Evolutionary conservation across 805 yeast species (phyloP).

Genomic region (Metschnikowia cubensis): DNA sequence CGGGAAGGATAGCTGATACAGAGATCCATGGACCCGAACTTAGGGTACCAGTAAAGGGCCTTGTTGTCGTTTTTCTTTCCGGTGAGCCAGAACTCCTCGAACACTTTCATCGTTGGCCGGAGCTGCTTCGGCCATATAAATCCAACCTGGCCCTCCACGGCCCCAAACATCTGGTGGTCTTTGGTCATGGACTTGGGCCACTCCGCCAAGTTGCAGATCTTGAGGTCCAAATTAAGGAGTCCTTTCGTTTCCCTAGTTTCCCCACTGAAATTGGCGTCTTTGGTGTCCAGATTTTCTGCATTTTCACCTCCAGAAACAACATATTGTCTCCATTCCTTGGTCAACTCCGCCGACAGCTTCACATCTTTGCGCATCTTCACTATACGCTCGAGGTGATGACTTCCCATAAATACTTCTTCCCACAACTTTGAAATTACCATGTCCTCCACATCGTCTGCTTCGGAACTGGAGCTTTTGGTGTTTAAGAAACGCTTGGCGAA

Average conservation of each 20-base stretch:
- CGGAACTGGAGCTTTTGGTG: conserved; percentile 24
- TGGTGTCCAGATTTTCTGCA: no score
- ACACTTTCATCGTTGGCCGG: conserved; percentile 32
- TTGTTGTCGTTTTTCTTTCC: conserved; percentile 40
- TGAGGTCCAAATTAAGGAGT: conserved; percentile 35
- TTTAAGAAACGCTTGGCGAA: conserved; percentile 69
- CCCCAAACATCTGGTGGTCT: conserved; percentile 33
- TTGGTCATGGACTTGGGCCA: conserved; percentile 47
- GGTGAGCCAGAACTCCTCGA: conserved; percentile 40
- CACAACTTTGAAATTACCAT: conserved; percentile 61
- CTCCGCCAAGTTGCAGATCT: conserved; percentile 41
- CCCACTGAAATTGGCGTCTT: no score
- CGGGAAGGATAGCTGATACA: conserved; percentile 63
- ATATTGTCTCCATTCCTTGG: conserved; percentile 35
- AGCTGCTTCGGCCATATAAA: conserved; percentile 41
- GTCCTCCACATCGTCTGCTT: conserved; percentile 56
- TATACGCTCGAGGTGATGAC: conserved; percentile 70
- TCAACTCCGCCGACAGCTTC: conserved; percentile 39
- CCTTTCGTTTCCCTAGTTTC: not conserved
- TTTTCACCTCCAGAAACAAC: not conserved
- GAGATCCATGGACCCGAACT: conserved; percentile 79
- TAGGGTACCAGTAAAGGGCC: conserved; percentile 68
- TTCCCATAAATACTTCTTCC: conserved; percentile 62
- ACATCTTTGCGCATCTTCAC: conserved; percentile 88
- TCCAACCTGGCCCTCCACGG: conserved; percentile 17